Conservation (phyloP, 192 early-diverging fungal genomes). For the Glomus cerebriforme region DNA sequence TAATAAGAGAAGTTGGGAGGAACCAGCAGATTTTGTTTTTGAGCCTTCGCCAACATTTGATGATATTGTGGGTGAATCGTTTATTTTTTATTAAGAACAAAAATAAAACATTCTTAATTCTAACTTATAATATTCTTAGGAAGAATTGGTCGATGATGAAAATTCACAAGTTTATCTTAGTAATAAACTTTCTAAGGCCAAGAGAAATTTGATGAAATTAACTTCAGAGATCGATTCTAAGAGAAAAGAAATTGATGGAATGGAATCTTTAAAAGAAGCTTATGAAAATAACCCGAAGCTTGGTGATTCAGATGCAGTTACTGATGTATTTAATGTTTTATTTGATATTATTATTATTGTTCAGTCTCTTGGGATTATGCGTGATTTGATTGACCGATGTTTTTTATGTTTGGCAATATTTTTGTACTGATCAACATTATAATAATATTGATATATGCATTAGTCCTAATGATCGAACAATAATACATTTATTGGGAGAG, state of each 20-base stretch:
- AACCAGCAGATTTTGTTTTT: conserved; percentile 39
- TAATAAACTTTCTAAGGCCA: conserved; percentile 66
- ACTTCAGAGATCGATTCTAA: conserved; percentile 52
- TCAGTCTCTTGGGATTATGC: too few species aligned
- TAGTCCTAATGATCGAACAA: too few species aligned
- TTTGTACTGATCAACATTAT: too few species aligned
- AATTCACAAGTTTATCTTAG: conserved; percentile 60
- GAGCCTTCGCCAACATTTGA: conserved; percentile 37
- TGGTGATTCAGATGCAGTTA: conserved; percentile 64
- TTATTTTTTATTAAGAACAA: not conserved
- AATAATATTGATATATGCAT: too few species aligned
- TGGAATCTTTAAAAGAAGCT: conserved; percentile 49
- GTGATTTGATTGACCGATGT: too few species aligned
- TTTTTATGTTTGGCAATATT: too few species aligned
- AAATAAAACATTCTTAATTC: not conserved
- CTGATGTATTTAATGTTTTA: conserved; percentile 44
- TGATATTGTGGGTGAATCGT: conserved; percentile 37
- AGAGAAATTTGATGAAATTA: conserved; percentile 49
- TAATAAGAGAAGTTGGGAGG: conserved; percentile 35
- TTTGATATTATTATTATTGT: not conserved
- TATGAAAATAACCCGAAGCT: conserved; percentile 51
- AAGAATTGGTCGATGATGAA: conserved; percentile 58
- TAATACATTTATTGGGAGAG: too few species aligned
- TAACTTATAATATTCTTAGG: conserved; percentile 31
- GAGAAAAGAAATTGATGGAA: conserved; percentile 53